Percentiles rank a stretch among this genome's conserved stretches.
phyloP scores from a whole-genome alignment of 345 rosid genomes.

The Abelmoschus esculentus region DNA sequence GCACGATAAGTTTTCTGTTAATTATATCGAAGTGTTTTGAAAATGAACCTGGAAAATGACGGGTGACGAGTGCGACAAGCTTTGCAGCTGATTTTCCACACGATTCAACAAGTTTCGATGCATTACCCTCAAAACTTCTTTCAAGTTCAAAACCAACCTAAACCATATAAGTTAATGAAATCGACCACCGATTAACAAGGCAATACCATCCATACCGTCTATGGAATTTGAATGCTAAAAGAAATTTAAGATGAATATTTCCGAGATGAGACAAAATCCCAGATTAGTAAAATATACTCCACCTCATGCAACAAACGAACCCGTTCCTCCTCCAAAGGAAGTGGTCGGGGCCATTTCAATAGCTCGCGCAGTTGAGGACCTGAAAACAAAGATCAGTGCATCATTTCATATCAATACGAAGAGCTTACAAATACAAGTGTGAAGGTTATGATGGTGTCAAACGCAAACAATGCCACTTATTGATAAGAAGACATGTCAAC shows the following conservation, averaged over 20 bases:
- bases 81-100: slow-evolving; percentile 65
- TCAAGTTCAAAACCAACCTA: slow-evolving; percentile 72
- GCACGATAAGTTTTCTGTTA: neutral
- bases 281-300: neutral
- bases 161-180: slow-evolving; percentile 8
- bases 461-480: neutral
- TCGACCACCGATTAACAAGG: slow-evolving; percentile 1
- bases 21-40: neutral
- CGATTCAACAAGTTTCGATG: slow-evolving; percentile 57
- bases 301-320: slow-evolving; percentile 72
- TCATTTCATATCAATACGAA: neutral
- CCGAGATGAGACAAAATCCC: neutral
- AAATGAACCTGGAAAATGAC: slow-evolving; percentile 60
- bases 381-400: slow-evolving; percentile 13
- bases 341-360: slow-evolving; percentile 76
- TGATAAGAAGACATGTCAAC: neutral
- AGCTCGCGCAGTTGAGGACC: slow-evolving; percentile 55
- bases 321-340: slow-evolving; percentile 79
- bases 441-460: neutral
- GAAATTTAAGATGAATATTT: slow-evolving; percentile 3
- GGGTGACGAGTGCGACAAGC: slow-evolving; percentile 60
- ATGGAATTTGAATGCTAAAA: neutral
- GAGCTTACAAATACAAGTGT: neutral
- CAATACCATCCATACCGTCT: neutral
- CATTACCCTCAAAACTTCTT: slow-evolving; percentile 60